Percentiles rank a stretch among this genome's conserved stretches.
phyloP scores from a whole-genome alignment of 140 eudicot species.

The Stevia rebaudiana region DNA sequence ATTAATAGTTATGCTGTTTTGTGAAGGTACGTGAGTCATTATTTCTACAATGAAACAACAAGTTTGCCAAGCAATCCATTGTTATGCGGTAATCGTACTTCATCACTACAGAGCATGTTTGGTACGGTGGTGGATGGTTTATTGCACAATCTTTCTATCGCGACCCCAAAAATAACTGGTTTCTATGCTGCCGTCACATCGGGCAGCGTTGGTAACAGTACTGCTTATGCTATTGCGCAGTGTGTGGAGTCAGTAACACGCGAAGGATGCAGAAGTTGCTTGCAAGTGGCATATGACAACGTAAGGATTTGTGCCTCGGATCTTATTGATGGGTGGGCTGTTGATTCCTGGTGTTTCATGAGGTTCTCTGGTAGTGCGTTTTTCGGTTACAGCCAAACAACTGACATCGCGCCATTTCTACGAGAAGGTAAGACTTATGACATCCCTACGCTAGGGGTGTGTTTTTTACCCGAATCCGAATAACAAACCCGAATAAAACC shows the following conservation, averaged over 20 bases:
- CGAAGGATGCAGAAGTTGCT: slow-evolving; percentile 43
- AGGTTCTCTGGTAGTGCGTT: slow-evolving; percentile 36
- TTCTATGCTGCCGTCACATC: slow-evolving; percentile 50
- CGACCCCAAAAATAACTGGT: slow-evolving; percentile 53
- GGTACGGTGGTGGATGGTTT: slow-evolving; percentile 33
- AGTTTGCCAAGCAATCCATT: slow-evolving; percentile 49
- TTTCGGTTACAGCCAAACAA: slow-evolving; percentile 23
- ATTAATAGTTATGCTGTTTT: slow-evolving; percentile 1
- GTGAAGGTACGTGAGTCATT: slow-evolving; percentile 62
- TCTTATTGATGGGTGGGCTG: slow-evolving; percentile 52
- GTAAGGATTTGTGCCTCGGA: slow-evolving; percentile 42
- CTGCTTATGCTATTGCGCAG: slow-evolving; percentile 57
- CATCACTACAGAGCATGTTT: slow-evolving; percentile 39
- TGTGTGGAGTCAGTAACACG: slow-evolving; percentile 39
- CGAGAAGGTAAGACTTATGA: slow-evolving; percentile 32
- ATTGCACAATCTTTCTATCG: slow-evolving; percentile 41
- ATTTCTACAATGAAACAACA: slow-evolving; percentile 52
- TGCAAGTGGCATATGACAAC: slow-evolving; percentile 38
- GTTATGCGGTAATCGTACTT: slow-evolving; percentile 52
- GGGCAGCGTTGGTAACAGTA: slow-evolving; percentile 27
- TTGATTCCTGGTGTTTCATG: slow-evolving; percentile 49
- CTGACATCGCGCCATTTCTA: slow-evolving; percentile 35
- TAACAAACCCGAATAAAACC: too few relatives aligned
- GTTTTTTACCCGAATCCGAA: too few relatives aligned
- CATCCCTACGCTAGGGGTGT: too few relatives aligned